Conservation (phyloP, 2,329 filamentous ascomycete species). For the Diplodia scrobiculata region DNA sequence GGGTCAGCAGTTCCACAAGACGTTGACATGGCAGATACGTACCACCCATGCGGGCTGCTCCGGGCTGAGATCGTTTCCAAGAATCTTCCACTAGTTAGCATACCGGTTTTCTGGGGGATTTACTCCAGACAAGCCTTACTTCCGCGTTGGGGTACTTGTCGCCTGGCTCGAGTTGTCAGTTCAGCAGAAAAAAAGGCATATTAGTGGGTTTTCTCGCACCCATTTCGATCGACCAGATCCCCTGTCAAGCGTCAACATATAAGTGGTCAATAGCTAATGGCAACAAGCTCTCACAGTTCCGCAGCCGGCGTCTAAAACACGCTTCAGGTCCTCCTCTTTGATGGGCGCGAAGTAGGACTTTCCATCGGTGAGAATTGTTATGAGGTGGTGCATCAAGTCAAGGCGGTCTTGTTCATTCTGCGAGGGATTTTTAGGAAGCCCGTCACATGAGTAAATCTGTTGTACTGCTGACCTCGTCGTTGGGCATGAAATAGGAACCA, state of each 20-base stretch:
- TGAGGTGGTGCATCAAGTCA: slow-evolving; percentile 37
- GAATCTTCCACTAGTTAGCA: slow-evolving; percentile 3
- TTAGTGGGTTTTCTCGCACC: slow-evolving; percentile 23
- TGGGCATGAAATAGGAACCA: slow-evolving; percentile 37
- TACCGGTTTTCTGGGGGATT: fast-evolving
- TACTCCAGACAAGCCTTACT: background rate
- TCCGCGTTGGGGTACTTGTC: slow-evolving; percentile 14
- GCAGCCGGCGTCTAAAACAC: slow-evolving; percentile 36
- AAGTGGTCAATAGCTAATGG: no score
- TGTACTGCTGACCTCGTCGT: slow-evolving; percentile 31
- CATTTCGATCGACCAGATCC: slow-evolving; percentile 38
- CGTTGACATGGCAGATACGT: background rate
- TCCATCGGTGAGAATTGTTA: slow-evolving; percentile 35
- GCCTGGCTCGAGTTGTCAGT: background rate
- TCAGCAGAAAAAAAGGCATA: background rate
- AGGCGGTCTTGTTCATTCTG: slow-evolving; percentile 42
- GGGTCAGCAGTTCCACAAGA: background rate
- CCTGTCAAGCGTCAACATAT: slow-evolving; percentile 19
- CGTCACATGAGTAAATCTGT: background rate
- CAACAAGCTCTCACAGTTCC: slow-evolving; percentile 31
- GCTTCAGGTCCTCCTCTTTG: slow-evolving; percentile 26
- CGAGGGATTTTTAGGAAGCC: no score
- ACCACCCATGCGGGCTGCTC: slow-evolving; percentile 48
- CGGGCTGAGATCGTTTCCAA: slow-evolving; percentile 51
- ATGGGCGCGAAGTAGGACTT: slow-evolving; percentile 33